phyloP scores from a whole-genome alignment of 1,139 yeast genomes.

The Taphrina betulina region DNA sequence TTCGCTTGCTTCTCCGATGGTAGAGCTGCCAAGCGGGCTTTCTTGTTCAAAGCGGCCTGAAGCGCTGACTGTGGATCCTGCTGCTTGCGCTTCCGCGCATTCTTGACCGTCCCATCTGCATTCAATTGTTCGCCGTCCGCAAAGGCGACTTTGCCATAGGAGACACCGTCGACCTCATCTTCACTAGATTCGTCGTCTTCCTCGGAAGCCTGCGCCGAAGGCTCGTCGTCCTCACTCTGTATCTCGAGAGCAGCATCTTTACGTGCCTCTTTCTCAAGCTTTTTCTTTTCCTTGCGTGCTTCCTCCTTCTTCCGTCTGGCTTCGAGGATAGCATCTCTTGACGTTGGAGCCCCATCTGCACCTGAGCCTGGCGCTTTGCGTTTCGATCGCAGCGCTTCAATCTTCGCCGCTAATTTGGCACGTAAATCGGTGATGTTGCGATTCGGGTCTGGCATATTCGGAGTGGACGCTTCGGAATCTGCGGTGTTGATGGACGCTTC shows the following conservation, averaged over 20 bases:
- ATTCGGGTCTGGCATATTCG: constrained; percentile 16
- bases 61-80: constrained; percentile 83
- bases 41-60: constrained; percentile 72
- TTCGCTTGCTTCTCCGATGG: constrained; percentile 67
- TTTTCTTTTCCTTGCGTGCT: constrained; percentile 37
- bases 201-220: constrained; percentile 46
- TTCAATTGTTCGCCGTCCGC: constrained; percentile 80
- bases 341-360: constrained; percentile 72
- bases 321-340: constrained; percentile 49
- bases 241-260: constrained; percentile 12
- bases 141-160: constrained; percentile 81
- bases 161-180: constrained; percentile 50
- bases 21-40: constrained; percentile 41
- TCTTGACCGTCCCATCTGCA: constrained; percentile 68
- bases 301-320: constrained; percentile 43
- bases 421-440: constrained; percentile 51
- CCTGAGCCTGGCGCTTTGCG: constrained; percentile 91
- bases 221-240: constrained; percentile 40
- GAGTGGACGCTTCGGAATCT: constrained; percentile 4
- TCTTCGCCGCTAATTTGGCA: constrained; percentile 69
- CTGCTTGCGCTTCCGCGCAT: constrained; percentile 56
- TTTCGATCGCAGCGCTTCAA: constrained; percentile 66
- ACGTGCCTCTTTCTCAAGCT: constrained; percentile 34
- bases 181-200: constrained; percentile 46
- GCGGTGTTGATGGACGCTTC: not conserved